These are phyloP conservation scores for Amanita polypyramis DNA, from an alignment of 768 basidiomycete genomes.

Conservation along the genomic window DNA sequence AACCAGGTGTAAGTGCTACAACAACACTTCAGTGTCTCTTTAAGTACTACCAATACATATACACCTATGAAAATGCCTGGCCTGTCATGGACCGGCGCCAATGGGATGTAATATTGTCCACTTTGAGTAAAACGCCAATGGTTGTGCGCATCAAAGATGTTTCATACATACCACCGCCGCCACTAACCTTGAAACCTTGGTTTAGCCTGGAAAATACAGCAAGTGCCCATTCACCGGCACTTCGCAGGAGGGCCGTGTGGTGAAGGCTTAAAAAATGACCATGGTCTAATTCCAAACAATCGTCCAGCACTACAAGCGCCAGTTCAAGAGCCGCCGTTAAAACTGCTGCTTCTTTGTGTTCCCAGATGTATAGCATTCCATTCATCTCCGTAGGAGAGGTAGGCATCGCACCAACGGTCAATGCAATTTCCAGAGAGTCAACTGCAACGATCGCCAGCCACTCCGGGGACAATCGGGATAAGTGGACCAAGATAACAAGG, in stretches of 20 bases:
- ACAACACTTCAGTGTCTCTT: no score
- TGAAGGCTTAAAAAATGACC: conserved; percentile 70
- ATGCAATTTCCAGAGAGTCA: conserved; percentile 71
- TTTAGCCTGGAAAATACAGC: conserved; percentile 57
- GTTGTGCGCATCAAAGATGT: conserved; percentile 54
- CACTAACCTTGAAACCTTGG: conserved; percentile 47
- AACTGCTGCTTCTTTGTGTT: conserved; percentile 59
- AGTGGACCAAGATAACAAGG: conserved; percentile 71
- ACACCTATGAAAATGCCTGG: neutral
- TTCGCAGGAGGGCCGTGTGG: conserved; percentile 59
- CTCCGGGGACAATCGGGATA: conserved; percentile 67
- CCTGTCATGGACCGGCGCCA: neutral
- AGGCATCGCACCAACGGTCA: conserved; percentile 65
- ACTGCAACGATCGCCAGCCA: conserved; percentile 80
- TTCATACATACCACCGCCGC: conserved; percentile 59
- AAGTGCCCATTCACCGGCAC: conserved; percentile 73
- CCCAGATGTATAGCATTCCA: conserved; percentile 9
- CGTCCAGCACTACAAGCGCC: conserved; percentile 65
- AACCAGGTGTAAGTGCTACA: neutral
- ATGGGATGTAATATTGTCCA: conserved; percentile 28
- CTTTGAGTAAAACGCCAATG: conserved; percentile 74
- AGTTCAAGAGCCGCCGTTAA: conserved; percentile 71
- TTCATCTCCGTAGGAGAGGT: conserved; percentile 33
- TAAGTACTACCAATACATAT: no score
- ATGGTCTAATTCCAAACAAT: conserved; percentile 62